Percentiles rank a stretch among this genome's conserved stretches.
These are phyloP conservation scores for Pseudotsuga menziesii DNA, from an alignment of 75 land plant genomes.

Conservation along the genomic window DNA sequence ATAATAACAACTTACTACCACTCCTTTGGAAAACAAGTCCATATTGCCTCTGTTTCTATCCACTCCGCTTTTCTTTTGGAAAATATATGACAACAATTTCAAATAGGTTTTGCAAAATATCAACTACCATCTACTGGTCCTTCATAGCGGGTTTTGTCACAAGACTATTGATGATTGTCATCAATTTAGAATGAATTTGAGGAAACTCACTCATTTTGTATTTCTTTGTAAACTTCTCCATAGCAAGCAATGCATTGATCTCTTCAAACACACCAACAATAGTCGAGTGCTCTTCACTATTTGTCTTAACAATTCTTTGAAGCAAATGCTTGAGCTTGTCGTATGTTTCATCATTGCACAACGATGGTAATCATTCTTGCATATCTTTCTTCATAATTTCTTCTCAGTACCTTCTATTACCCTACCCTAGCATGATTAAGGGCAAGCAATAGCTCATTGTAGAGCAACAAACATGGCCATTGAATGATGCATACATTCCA, in stretches of 20 bases:
- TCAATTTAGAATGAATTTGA: constrained; percentile 45
- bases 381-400: too few species aligned
- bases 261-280: constrained; percentile 38
- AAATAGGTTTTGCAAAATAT: constrained; percentile 71
- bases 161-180: constrained; percentile 32
- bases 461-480: constrained; percentile 81
- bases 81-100: constrained; percentile 67
- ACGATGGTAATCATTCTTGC: too few species aligned
- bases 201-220: constrained; percentile 50
- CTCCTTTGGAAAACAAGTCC: constrained; percentile 29
- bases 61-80: constrained; percentile 34
- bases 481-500: constrained; percentile 78
- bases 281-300: constrained; percentile 50
- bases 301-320: constrained; percentile 38
- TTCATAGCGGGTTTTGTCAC: constrained; percentile 35
- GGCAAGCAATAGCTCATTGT: constrained; percentile 80
- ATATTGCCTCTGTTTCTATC: constrained; percentile 36
- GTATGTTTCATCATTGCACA: too few species aligned
- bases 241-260: constrained; percentile 37
- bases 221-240: constrained; percentile 39
- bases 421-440: constrained; percentile 60
- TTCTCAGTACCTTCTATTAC: constrained; percentile 51
- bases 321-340: constrained; percentile 67
- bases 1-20: constrained; percentile 49
- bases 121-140: constrained; percentile 59